These are phyloP conservation scores for Thielaviopsis euricoi DNA, from an alignment of 2,329 filamentous ascomycete species.

Conservation along the genomic window DNA sequence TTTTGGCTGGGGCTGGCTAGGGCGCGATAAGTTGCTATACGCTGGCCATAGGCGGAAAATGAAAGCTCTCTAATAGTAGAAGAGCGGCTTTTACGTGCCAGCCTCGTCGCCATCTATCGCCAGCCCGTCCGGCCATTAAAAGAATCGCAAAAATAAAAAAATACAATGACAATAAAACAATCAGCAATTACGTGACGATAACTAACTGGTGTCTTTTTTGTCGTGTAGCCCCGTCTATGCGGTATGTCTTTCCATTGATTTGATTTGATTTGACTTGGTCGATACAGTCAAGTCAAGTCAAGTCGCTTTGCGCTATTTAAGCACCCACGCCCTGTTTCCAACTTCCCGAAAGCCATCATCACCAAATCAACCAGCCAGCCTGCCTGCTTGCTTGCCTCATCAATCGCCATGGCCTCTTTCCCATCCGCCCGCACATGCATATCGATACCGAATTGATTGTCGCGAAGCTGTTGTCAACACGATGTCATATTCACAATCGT, in stretches of 20 bases:
- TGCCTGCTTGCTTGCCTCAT: no score
- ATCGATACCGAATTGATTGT: neutral
- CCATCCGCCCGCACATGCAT: neutral
- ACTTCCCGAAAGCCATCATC: neutral
- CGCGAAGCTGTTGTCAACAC: neutral
- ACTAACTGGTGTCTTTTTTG: conserved; percentile 27
- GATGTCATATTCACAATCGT: neutral
- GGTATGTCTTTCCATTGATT: conserved; percentile 50
- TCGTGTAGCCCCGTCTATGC: conserved; percentile 79
- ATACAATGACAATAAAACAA: neutral
- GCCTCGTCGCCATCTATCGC: neutral
- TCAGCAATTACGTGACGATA: neutral
- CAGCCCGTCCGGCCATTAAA: neutral
- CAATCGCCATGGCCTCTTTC: neutral
- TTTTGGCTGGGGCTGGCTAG: neutral
- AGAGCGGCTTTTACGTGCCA: neutral
- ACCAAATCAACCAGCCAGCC: no score
- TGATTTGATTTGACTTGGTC: no score
- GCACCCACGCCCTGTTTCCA: neutral
- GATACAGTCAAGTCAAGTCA: no score
- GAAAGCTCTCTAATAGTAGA: neutral
- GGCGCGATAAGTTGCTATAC: neutral
- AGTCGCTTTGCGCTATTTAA: neutral
- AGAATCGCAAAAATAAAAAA: neutral
- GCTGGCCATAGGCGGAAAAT: no score